phyloP scores from a whole-genome alignment of 495 filamentous ascomycete species.

The Tirmania nivea region DNA sequence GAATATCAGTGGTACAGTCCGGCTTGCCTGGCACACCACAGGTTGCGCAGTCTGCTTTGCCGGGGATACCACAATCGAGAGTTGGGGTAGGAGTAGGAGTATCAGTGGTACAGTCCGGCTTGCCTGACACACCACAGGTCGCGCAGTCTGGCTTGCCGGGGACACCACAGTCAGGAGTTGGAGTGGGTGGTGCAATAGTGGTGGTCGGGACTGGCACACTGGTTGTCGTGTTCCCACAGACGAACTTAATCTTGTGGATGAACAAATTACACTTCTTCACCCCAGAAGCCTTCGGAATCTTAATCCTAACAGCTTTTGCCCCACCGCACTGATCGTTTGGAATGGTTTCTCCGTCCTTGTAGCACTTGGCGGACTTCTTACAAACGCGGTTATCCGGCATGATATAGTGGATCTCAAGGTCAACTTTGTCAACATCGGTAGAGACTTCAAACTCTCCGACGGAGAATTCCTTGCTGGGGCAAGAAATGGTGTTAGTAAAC shows the following conservation, averaged over 20 bases:
- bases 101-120: neutral
- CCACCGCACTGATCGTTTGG: conserved; percentile 80
- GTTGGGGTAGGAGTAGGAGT: conserved; percentile 4
- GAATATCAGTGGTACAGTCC: neutral
- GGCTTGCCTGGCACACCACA: conserved; percentile 9
- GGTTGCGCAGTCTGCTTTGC: neutral
- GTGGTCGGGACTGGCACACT: conserved; percentile 16
- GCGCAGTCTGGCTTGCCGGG: no score
- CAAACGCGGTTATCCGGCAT: conserved; percentile 64
- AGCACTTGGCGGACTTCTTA: conserved; percentile 47
- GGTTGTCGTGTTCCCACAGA: conserved; percentile 40
- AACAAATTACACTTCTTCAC: conserved; percentile 43
- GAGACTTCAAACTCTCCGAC: conserved; percentile 49
- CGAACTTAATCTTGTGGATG: conserved; percentile 58
- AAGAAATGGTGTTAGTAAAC: conserved; percentile 23
- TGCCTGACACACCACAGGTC: no score
- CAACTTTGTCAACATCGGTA: conserved; percentile 41
- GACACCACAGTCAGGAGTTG: neutral
- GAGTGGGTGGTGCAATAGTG: conserved; percentile 4
- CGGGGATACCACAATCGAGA: conserved; percentile 6
- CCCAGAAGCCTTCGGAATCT: conserved; percentile 38
- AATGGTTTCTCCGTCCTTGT: conserved; percentile 39
- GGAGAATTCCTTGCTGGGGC: conserved; percentile 40
- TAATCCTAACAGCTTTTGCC: conserved; percentile 54
- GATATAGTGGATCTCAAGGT: conserved; percentile 61